A percentile compares a stretch with the other conserved stretches of the same genome.
These are phyloP conservation scores for Dispira simplex DNA, from an alignment of 192 early-diverging fungal species.

Conservation along the genomic window DNA sequence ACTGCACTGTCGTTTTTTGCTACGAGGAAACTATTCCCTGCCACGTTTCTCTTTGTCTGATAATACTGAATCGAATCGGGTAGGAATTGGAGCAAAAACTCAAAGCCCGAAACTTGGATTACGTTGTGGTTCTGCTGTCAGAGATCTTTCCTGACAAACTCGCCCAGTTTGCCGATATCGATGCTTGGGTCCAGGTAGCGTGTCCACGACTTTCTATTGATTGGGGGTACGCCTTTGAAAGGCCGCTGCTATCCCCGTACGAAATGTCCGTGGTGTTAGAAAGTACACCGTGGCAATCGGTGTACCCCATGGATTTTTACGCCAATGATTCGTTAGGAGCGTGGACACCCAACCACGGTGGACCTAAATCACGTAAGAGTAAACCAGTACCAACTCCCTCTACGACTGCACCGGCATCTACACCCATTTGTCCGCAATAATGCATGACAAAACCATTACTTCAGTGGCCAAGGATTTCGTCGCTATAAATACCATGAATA, in stretches of 20 bases:
- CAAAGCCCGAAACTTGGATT: constrained; percentile 37
- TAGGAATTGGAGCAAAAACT: constrained; percentile 56
- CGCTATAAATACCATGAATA: too few species aligned
- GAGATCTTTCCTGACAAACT: constrained; percentile 95
- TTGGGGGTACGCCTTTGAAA: constrained; percentile 93
- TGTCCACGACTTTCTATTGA: constrained; percentile 96
- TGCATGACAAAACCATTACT: too few species aligned
- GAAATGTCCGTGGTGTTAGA: constrained; percentile 84
- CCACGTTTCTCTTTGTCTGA: too few species aligned
- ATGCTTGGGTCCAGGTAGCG: constrained; percentile 88
- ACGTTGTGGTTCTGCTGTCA: constrained; percentile 66
- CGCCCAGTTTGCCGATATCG: constrained; percentile 68
- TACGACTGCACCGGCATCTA: too few species aligned
- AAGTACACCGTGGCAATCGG: constrained; percentile 56
- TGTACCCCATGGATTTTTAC: constrained; percentile 99
- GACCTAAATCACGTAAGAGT: constrained; percentile 12
- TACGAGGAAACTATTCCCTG: too few species aligned
- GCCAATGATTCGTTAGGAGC: constrained; percentile 75
- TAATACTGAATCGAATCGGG: too few species aligned
- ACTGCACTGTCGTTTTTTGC: too few species aligned
- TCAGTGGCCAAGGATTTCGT: too few species aligned
- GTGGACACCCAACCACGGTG: constrained; percentile 85
- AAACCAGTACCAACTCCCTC: too few species aligned
- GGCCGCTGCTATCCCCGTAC: constrained; percentile 86
- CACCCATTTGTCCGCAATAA: too few species aligned